Base-by-base conservation (phyloP, 1,139 yeast genomes). In the Schizosaccharomyces versatilis region DNA sequence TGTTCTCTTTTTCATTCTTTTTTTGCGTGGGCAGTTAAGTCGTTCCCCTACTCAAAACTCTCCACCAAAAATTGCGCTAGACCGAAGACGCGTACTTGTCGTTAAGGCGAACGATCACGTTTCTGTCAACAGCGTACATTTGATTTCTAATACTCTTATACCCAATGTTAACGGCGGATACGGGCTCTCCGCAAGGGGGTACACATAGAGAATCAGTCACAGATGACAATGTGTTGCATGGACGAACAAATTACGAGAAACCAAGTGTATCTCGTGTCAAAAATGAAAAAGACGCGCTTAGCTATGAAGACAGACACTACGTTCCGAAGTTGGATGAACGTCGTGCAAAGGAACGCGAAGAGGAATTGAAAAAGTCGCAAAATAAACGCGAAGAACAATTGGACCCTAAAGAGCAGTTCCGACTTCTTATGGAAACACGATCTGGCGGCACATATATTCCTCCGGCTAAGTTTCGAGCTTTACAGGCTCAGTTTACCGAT, bases 361-460 rank as follows among this genome's bases (percentile, higher is more conserved):
- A 5, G 7, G 7, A 12, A 10, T 2, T 15, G 10, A 15, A 24
- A 41, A 24, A 24, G 47, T 10, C 47, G 47, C 19, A 17, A 14
- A 6, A 14, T 12, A 24, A 24, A 24, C 32, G 32, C 47, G 19
- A 17, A 15, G 19, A n/a, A 51, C 56, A 54, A 7, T 42, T 58
- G 14, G 69, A 66, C 53, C 66, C 68, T 1, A 66, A 63, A 38
- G 68, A 64, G 47, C 74, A 72, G 61, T 71, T 69, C 58, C 59
- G 61, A 54, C 54, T 68, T 47, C 63, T 74, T 15, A 60, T 69
- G 61, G 69, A 69, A 52, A 65, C 73, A 47, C 63, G 70, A 41
- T 66, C 72, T 0, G 73, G 73, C 6, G 79, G 79, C 1, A 65
- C 70, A 14, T 75, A 75, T 61, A 72, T 76, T 0, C 79, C 80